A percentile compares a stretch with the other conserved stretches of the same genome.
Conservation (phyloP, 192 early-diverging fungal genomes). For the Umbelopsis sp. region DNA sequence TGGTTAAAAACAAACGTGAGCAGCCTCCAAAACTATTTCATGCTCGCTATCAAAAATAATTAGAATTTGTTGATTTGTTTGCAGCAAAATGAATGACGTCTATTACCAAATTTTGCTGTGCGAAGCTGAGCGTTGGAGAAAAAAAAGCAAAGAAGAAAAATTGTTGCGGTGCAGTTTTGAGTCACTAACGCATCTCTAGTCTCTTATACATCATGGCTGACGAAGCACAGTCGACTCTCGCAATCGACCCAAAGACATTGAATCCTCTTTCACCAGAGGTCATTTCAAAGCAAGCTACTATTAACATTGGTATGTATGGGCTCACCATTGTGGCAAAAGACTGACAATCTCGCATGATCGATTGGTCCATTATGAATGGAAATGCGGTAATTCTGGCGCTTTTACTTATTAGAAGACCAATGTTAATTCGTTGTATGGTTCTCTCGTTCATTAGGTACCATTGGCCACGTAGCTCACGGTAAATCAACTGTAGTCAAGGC, state of each 20-base stretch:
- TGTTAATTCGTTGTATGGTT: background rate
- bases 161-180: conserved; percentile 4
- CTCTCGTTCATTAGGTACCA: conserved; percentile 70
- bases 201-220: conserved; percentile 19
- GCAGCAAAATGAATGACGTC: background rate
- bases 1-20: too few species aligned
- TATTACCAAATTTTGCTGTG: too few species aligned
- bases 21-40: background rate
- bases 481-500: conserved; percentile 99
- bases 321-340: background rate
- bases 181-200: conserved; percentile 13
- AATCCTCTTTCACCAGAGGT: conserved; percentile 91
- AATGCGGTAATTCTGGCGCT: background rate
- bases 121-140: background rate
- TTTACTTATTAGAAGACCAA: too few species aligned
- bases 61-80: background rate
- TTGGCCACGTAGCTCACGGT: conserved; percentile 99
- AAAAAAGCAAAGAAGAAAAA: conserved; percentile 14
- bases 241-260: conserved; percentile 51
- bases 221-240: conserved; percentile 10
- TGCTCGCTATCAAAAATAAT: background rate
- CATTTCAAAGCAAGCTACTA: conserved; percentile 97
- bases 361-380: background rate
- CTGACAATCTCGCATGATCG: background rate
- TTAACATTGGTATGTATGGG: conserved; percentile 88